Evolutionary conservation across 257 asterid genomes (phyloP).

Genomic region (Eucommia ulmoides): DNA sequence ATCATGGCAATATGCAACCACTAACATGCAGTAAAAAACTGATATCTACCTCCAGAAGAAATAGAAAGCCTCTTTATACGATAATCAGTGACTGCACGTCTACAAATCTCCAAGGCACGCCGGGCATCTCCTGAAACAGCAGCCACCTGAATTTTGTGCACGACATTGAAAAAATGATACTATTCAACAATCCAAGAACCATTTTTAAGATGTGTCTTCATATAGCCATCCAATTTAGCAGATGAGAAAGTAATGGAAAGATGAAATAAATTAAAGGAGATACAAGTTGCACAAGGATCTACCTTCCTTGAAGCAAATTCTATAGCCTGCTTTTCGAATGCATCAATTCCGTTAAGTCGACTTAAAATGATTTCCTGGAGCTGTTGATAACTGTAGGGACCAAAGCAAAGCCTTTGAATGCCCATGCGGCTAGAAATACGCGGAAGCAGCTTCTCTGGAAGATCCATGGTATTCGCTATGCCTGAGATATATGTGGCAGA

Average conservation of each 20-base stretch:
- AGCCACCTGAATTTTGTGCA: constrained; percentile 64
- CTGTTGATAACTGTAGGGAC: constrained; percentile 85
- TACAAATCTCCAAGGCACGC: constrained; percentile 91
- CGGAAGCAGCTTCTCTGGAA: constrained; percentile 94
- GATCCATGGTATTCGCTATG: constrained; percentile 99
- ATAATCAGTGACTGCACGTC: constrained; percentile 92
- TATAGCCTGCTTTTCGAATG: constrained; percentile 77
- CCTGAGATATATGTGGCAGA: too few species aligned
- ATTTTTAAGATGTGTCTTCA: background rate
- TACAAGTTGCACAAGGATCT: constrained; percentile 7
- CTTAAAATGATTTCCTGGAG: constrained; percentile 86
- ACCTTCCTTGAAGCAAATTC: constrained; percentile 98
- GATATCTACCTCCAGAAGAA: constrained; percentile 5
- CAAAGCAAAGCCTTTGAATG: constrained; percentile 95
- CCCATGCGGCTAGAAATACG: constrained; percentile 99
- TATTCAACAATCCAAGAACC: too few species aligned
- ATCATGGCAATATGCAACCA: too few species aligned
- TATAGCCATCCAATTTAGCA: background rate
- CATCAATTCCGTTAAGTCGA: constrained; percentile 76
- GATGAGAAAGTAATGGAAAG: constrained; percentile 6
- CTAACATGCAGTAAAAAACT: too few species aligned
- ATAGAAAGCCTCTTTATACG: constrained; percentile 32
- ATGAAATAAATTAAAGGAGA: constrained; percentile 5
- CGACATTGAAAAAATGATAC: constrained; percentile 4
- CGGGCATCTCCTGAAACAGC: constrained; percentile 99